These are phyloP conservation scores for Barbarea vulgaris DNA, from an alignment of 345 rosid species.

Conservation along the genomic window DNA sequence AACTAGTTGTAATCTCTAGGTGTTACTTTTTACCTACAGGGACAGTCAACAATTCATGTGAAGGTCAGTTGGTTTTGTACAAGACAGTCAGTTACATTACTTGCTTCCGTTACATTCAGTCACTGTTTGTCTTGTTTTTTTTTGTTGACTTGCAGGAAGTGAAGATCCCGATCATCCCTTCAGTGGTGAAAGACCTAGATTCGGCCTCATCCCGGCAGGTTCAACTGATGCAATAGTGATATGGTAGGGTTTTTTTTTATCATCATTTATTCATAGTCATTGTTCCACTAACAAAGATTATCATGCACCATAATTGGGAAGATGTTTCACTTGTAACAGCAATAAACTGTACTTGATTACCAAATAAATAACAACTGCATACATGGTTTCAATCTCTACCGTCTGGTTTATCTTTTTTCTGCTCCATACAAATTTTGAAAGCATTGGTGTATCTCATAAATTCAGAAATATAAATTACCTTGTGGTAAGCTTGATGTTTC, in stretches of 20 bases:
- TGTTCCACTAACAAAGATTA: background rate
- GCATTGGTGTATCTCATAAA: background rate
- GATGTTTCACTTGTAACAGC: background rate
- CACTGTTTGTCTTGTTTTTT: constrained; percentile 20
- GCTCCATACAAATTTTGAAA: background rate
- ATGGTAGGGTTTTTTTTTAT: constrained; percentile 54
- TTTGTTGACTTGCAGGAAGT: constrained; percentile 44
- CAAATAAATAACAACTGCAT: constrained; percentile 1
- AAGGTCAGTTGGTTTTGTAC: constrained; percentile 48
- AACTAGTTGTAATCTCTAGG: constrained; percentile 30
- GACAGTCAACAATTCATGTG: constrained; percentile 41
- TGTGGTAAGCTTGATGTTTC: background rate
- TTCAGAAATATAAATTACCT: background rate
- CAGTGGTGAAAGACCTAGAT: constrained; percentile 55
- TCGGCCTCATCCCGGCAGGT: constrained; percentile 93
- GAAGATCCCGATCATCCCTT: constrained; percentile 48
- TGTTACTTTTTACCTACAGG: constrained; percentile 46
- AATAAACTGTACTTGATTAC: background rate
- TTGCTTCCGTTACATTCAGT: background rate
- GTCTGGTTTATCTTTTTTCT: constrained; percentile 1
- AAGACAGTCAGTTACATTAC: constrained; percentile 1
- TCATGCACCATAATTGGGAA: background rate
- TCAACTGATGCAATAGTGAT: constrained; percentile 91
- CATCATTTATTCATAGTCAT: constrained; percentile 4
- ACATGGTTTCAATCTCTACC: background rate